Percentiles rank a stretch among this genome's conserved stretches.
Evolutionary conservation across 352 stramenopile genomes (phyloP).

Genomic region (Phytophthora tentaculata): DNA sequence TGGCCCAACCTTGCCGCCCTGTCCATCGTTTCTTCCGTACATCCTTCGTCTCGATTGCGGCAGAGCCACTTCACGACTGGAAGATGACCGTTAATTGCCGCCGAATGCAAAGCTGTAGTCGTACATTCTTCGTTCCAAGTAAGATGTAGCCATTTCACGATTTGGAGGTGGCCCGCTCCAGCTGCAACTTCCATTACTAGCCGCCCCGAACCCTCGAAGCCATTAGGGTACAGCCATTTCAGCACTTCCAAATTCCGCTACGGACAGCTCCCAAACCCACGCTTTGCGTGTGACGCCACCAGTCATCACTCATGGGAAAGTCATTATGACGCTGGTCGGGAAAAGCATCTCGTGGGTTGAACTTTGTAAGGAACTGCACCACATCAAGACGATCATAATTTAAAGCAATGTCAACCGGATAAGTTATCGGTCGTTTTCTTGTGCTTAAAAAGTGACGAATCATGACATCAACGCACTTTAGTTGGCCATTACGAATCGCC

Average conservation of each 20-base stretch:
- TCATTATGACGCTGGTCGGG: neutral
- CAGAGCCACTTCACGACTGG: constrained; percentile 3
- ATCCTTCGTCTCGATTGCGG: constrained; percentile 2
- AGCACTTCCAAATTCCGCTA: constrained; percentile 4
- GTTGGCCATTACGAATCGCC: neutral
- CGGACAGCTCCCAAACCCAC: no score
- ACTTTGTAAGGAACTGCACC: neutral
- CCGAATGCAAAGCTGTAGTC: no score
- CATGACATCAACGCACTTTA: neutral
- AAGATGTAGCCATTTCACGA: no score
- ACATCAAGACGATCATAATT: neutral
- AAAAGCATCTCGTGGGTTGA: neutral
- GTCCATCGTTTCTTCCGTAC: neutral
- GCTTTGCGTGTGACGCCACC: neutral
- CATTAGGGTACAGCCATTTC: constrained; percentile 17
- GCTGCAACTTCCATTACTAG: neutral
- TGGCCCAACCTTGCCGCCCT: neutral
- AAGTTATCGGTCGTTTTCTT: neutral
- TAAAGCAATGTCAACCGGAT: neutral
- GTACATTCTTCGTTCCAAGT: no score
- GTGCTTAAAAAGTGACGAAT: neutral
- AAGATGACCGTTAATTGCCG: no score
- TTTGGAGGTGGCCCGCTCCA: neutral
- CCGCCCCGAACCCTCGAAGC: neutral
- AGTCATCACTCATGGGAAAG: neutral